Conservation (phyloP, 2,329 filamentous ascomycete genomes). For the Epichloe uncinata region DNA sequence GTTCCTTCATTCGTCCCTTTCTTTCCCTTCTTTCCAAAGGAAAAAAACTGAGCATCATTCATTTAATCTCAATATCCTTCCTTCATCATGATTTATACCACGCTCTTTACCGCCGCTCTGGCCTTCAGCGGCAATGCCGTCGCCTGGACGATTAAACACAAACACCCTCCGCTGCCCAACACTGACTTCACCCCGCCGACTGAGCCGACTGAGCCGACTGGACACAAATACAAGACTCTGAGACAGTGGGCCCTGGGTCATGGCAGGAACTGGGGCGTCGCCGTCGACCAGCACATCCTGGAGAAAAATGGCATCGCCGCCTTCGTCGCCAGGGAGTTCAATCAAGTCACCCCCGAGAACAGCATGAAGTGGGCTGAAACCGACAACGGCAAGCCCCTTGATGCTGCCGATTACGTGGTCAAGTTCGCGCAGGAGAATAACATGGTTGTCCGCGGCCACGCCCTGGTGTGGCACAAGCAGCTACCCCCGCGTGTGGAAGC, state of each 20-base stretch:
- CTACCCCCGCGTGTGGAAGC: neutral
- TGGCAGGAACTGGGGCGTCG: neutral
- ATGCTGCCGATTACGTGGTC: neutral
- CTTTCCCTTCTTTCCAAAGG: too few species aligned
- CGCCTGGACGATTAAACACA: neutral
- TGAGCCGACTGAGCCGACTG: too few species aligned
- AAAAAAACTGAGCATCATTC: too few species aligned
- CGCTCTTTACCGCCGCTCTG: neutral
- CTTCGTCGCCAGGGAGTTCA: conserved; percentile 27
- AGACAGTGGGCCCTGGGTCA: neutral
- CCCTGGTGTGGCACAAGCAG: neutral
- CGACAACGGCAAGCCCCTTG: conserved; percentile 4
- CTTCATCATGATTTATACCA: neutral
- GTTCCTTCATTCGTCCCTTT: too few species aligned
- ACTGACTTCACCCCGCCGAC: too few species aligned
- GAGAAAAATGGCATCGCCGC: neutral
- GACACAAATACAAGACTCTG: neutral
- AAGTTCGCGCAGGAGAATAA: neutral
- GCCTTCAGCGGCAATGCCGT: neutral
- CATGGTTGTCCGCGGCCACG: neutral
- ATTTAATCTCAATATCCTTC: too few species aligned
- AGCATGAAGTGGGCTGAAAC: conserved; percentile 56
- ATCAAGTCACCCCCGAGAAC: conserved; percentile 55
- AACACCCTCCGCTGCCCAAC: too few species aligned
- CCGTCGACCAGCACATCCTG: neutral